Conservation (phyloP, 345 rosid genomes). For the Rhizophora apiculata region DNA sequence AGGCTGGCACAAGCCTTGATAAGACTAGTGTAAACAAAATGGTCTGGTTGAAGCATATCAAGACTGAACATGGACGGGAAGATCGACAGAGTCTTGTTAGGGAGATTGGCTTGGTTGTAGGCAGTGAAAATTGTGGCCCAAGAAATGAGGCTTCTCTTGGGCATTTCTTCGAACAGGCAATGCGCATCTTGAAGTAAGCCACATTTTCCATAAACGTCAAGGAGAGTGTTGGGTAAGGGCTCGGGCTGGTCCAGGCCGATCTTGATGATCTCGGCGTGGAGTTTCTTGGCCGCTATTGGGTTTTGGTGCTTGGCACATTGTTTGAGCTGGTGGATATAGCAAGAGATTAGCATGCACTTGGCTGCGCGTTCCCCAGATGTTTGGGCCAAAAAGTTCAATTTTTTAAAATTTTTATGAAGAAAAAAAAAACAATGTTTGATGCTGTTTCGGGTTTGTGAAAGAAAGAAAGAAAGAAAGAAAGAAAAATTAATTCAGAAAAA, state of each 20-base stretch:
- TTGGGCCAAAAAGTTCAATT: neutral
- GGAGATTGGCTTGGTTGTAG: slow-evolving; percentile 47
- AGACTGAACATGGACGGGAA: slow-evolving; percentile 35
- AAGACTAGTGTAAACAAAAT: slow-evolving; percentile 57
- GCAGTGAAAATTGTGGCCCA: slow-evolving; percentile 76
- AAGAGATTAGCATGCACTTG: slow-evolving; percentile 38
- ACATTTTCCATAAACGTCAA: slow-evolving; percentile 53
- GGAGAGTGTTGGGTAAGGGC: slow-evolving; percentile 44
- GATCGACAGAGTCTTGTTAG: slow-evolving; percentile 43
- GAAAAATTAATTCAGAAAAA: no score
- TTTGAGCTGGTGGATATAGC: slow-evolving; percentile 44
- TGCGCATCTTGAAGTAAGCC: slow-evolving; percentile 39
- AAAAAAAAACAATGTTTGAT: no score
- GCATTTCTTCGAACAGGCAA: slow-evolving; percentile 59
- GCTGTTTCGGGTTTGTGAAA: no score
- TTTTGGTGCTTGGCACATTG: slow-evolving; percentile 35
- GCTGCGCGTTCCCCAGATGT: neutral
- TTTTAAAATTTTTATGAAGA: no score
- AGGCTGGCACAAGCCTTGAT: slow-evolving; percentile 62
- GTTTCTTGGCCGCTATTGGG: slow-evolving; percentile 27
- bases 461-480: no score
- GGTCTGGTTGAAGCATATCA: slow-evolving; percentile 52
- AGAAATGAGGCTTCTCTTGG: slow-evolving; percentile 51
- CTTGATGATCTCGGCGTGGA: slow-evolving; percentile 55
- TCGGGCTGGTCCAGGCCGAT: slow-evolving; percentile 33